Base-by-base conservation (phyloP, 1,139 yeast species). In the Sugiyamaella grinbergsii region DNA sequence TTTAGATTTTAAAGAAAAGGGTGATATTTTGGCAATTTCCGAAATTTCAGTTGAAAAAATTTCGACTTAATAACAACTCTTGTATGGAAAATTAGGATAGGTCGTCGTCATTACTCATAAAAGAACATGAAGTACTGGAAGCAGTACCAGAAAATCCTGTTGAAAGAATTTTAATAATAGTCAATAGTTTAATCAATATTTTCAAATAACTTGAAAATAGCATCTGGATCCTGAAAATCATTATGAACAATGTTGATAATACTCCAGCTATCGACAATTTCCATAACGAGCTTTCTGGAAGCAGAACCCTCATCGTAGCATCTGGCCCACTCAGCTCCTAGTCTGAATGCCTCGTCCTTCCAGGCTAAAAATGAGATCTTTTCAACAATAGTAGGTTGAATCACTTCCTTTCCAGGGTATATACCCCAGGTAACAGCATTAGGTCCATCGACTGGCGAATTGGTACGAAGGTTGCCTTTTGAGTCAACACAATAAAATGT, bases 361-460 rank as follows among this genome's bases (percentile, higher is more conserved):
- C 98, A 93, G 7, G 98, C 96, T 61, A 88, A 73, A 71, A 89
- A 89, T 2, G 95, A 85, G 24, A 83, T 81, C 65, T 82, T 83
- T 66, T 89, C 96, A n/a, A 89, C 96, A 64, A 89, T 87, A 0
- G 96, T 89, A 49, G 96, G 95, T 69, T 89, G 96, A 59, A 87
- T 76, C 48, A 89, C 86, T 70, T 89, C 96, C 66, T 85, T 86
- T 42, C 95, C 95, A 16, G 96, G 96, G 78, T 87, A 89, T 37
- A 87, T 88, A 57, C 96, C 98, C 98, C 98, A 93, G 11, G 98
- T 93, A 49, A 90, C 97, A 6, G 98, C 97, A 65, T 89, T 90
- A 59, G 95, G 90, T 23, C 75, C 70, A 54, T 82, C 86, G 45
- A 80, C 85, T 38, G 78, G 79, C 45, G 93, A 82, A 67, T 91